Evolutionary conservation across 306 rosid species (phyloP).

Genomic region (peach (Prunus persica)): Prunus_persica_NCBIv2 NC_034015.1:22245501-22246000

Average conservation of each 20-base stretch:
- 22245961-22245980: conserved; percentile 66
- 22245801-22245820: conserved; percentile 99
- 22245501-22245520: too few relatives aligned
- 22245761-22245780: conserved; percentile 87
- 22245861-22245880: conserved; percentile 89
- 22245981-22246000: too few relatives aligned
- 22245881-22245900: conserved; percentile 92
- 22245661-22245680: conserved; percentile 81
- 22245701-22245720: conserved; percentile 95
- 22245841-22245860: conserved; percentile 97
- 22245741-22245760: conserved; percentile 93
- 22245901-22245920: conserved; percentile 91
- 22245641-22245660: conserved; percentile 95
- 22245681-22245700: conserved; percentile 87
- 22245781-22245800: conserved; percentile 83
- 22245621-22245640: conserved; percentile 99
- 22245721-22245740: conserved; percentile 96
- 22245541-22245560: too few relatives aligned
- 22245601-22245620: conserved; percentile 90
- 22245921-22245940: conserved; percentile 56
- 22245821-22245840: conserved; percentile 86
- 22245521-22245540: too few relatives aligned
- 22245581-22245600: conserved; percentile 89
- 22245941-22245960: conserved; percentile 56
- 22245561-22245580: conserved; percentile 74